Percentiles rank a stretch among this genome's conserved stretches.
phyloP scores from a whole-genome alignment of 202 grass and related monocot species.

The Eragrostis tef region DNA sequence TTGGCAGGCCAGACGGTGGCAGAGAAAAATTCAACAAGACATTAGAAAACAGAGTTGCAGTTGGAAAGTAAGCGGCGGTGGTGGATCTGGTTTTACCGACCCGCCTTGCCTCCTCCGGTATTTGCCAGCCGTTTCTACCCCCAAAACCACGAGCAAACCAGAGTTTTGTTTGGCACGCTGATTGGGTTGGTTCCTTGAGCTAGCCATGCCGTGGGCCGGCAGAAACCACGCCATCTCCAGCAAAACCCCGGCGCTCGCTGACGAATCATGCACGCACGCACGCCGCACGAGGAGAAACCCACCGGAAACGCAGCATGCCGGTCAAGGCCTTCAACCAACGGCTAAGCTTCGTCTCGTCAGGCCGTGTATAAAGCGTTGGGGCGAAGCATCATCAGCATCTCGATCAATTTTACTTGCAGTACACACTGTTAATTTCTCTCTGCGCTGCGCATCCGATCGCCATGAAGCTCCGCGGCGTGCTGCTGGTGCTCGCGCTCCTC shows the following conservation, averaged over 20 bases:
- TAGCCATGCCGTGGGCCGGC: slow-evolving; percentile 19
- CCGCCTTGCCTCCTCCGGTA: neutral
- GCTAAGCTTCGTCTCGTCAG: too few species aligned
- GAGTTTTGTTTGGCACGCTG: too few species aligned
- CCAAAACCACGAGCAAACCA: neutral
- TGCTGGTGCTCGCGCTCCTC: slow-evolving; percentile 21
- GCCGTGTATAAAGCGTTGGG: too few species aligned
- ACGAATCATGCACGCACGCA: too few species aligned
- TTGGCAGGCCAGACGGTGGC: neutral
- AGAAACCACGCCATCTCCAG: neutral
- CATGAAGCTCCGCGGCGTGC: slow-evolving; percentile 24
- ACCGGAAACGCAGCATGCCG: neutral
- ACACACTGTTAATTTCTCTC: too few species aligned
- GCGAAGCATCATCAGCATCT: too few species aligned
- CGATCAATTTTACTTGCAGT: too few species aligned
- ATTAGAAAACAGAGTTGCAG: neutral
- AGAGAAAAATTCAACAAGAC: neutral
- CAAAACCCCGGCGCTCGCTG: neutral
- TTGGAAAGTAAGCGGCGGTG: neutral
- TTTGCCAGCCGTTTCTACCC: neutral
- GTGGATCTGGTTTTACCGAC: neutral
- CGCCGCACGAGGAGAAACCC: neutral
- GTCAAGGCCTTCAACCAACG: neutral
- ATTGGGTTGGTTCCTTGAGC: too few species aligned
- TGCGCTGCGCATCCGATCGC: too few species aligned